phyloP scores from a whole-genome alignment of 2,329 filamentous ascomycete genomes.

The Aspergillus melleus region DNA sequence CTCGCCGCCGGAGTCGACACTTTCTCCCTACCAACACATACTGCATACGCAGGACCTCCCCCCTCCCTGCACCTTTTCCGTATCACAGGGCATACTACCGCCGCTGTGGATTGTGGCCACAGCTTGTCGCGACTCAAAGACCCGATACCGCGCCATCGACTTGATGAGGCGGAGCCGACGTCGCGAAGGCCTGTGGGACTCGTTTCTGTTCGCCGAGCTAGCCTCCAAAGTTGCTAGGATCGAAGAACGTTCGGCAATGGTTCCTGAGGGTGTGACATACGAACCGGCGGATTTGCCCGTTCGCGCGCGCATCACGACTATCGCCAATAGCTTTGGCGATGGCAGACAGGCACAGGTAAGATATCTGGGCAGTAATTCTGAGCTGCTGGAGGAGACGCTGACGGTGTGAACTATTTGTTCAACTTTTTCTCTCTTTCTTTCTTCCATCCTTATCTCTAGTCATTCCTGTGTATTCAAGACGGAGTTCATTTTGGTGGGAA shows the following conservation, averaged over 20 bases:
- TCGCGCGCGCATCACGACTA: conserved; percentile 2
- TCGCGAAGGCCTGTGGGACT: conserved; percentile 69
- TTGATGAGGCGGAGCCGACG: conserved; percentile 61
- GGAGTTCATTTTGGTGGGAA: too few relatives aligned
- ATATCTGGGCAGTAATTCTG: conserved; percentile 1
- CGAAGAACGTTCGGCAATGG: conserved; percentile 19
- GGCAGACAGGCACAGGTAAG: conserved; percentile 7
- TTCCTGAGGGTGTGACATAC: conserved; percentile 4
- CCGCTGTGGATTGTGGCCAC: conserved; percentile 67
- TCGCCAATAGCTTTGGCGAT: conserved; percentile 5
- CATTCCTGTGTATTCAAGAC: too few relatives aligned
- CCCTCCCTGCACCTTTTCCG: conserved; percentile 50
- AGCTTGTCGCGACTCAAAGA: conserved; percentile 60
- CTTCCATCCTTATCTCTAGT: not conserved
- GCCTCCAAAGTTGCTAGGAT: conserved; percentile 18
- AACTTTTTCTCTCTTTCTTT: not conserved
- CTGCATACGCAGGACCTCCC: conserved; percentile 3
- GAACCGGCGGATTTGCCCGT: conserved; percentile 4
- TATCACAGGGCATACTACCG: conserved; percentile 64
- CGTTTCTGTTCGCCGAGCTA: conserved; percentile 18
- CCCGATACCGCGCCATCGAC: conserved; percentile 62
- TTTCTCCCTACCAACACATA: not conserved
- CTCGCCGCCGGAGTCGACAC: not conserved
- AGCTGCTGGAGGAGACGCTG: conserved; percentile 1
- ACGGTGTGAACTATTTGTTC: not conserved